A percentile compares a stretch with the other conserved stretches of the same genome.
These are phyloP conservation scores for Scleroderma citrinum DNA, from an alignment of 768 basidiomycete species.

Conservation along the genomic window DNA sequence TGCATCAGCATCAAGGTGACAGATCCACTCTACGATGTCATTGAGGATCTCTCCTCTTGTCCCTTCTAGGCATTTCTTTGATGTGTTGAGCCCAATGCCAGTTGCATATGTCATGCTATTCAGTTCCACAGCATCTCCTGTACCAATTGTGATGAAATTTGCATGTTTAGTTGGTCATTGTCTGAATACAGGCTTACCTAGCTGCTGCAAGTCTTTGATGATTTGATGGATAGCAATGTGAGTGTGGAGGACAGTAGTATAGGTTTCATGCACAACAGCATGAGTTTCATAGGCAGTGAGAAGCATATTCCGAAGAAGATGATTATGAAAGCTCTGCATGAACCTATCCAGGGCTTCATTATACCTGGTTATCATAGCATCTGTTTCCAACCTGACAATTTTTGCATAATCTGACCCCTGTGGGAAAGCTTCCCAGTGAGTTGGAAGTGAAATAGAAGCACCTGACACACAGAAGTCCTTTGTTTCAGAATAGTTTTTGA, in stretches of 20 bases:
- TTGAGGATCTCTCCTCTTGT: slow-evolving; percentile 9
- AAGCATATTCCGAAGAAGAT: background rate
- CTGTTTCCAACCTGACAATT: background rate
- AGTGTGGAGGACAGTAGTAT: too few species aligned
- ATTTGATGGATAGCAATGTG: background rate
- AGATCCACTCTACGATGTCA: slow-evolving; percentile 11
- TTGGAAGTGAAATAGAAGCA: background rate
- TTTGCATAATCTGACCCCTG: background rate
- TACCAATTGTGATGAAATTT: background rate
- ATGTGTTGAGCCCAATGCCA: slow-evolving; percentile 3
- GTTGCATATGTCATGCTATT: background rate
- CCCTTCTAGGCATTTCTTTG: slow-evolving; percentile 9
- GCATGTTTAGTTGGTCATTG: too few species aligned
- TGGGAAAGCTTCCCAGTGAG: background rate
- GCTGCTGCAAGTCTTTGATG: background rate
- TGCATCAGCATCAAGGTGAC: background rate
- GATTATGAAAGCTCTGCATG: background rate
- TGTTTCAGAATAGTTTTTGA: background rate
- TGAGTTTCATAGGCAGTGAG: background rate
- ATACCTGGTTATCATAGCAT: background rate
- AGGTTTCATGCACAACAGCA: too few species aligned
- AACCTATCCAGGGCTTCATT: background rate
- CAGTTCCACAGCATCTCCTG: background rate
- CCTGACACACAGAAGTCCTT: background rate
- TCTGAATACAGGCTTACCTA: background rate